Base-by-base conservation (phyloP, 805 yeast genomes). In the Saturnispora hagleri region DNA sequence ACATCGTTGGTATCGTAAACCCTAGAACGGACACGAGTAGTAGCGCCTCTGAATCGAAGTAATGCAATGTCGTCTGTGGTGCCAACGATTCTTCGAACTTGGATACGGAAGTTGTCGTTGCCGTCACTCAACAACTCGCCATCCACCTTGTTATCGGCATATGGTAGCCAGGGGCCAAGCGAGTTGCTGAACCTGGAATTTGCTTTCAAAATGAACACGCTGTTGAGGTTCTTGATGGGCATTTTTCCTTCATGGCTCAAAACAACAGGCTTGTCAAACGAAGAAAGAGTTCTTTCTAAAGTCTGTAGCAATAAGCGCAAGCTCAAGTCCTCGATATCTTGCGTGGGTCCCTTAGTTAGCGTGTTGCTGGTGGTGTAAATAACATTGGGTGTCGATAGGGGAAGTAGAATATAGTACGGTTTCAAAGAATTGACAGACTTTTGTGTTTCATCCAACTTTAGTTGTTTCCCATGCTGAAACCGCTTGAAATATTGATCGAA, bases 111-210 rank as follows among this genome's bases (percentile, higher is more conserved):
- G 60, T 82, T 88, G 1, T 62, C 58, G 8, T 65, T 67, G 0
- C 69, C 62, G 35, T 72, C 65, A 17, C 74, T 77, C 36, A 86
- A 68, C 0, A 95, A 90, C 0, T 82, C 75, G 3, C 76, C 71
- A 63, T 87, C 95, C 6, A 81, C 78, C 1, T 72, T 68, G 0
- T 80, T 81, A 57, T 81, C 80, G 0, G 95, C 91, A 63, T 85
- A 87, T 0, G 83, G 77, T 0, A 78, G 62, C 95, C 95, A 87
- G 7, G 79, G 72, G 0, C 91, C 95, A 51, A 83, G 60, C 9
- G 89, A 73, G 28, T 76, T 69, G 0, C 83, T 73, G 57, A 77
- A 77, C 49, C 90, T 67, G 1, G 89, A 80, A 22, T 73, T 74
- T 3, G 90, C 89, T 51, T 77, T 73, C 13, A 82, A 60, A 2